These are phyloP conservation scores for Populus tremula DNA, from an alignment of 345 rosid species.

Conservation along the genomic window DNA sequence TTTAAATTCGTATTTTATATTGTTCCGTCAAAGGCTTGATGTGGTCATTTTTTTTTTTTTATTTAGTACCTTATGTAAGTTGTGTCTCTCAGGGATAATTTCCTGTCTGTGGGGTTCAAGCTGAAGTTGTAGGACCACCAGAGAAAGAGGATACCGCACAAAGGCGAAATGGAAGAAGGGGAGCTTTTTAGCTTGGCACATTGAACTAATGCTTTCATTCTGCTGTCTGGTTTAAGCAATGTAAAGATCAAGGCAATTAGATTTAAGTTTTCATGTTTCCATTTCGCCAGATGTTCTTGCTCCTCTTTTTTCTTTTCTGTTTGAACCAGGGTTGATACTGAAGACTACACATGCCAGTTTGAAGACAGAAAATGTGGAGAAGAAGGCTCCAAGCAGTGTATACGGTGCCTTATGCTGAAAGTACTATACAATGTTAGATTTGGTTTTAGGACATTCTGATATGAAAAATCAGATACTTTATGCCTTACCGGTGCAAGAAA, in stretches of 20 bases:
- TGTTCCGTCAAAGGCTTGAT: too few species aligned
- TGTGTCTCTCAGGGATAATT: conserved; percentile 47
- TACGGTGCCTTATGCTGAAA: background rate
- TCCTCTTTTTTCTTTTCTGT: background rate
- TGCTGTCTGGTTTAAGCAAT: background rate
- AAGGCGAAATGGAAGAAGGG: background rate
- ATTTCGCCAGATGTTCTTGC: too few species aligned
- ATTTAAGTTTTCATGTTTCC: background rate
- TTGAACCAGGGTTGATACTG: background rate
- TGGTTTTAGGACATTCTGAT: background rate
- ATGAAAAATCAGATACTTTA: background rate
- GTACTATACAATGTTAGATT: background rate
- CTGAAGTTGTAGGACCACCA: conserved; percentile 37
- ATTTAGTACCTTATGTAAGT: background rate
- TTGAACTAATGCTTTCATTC: background rate
- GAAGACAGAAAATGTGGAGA: background rate
- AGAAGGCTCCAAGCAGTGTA: background rate
- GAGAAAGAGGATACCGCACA: background rate
- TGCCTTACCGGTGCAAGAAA: background rate
- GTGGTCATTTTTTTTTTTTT: background rate
- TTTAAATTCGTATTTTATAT: too few species aligned
- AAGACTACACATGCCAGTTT: background rate
- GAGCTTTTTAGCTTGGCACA: background rate
- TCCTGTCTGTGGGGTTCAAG: conserved; percentile 58
- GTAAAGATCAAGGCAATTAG: background rate